Evolutionary conservation across 2,329 filamentous ascomycete species (phyloP), one percentile per base, ranked within the genome.

Genomic region (Aureobasidium leucospermi): DNA sequence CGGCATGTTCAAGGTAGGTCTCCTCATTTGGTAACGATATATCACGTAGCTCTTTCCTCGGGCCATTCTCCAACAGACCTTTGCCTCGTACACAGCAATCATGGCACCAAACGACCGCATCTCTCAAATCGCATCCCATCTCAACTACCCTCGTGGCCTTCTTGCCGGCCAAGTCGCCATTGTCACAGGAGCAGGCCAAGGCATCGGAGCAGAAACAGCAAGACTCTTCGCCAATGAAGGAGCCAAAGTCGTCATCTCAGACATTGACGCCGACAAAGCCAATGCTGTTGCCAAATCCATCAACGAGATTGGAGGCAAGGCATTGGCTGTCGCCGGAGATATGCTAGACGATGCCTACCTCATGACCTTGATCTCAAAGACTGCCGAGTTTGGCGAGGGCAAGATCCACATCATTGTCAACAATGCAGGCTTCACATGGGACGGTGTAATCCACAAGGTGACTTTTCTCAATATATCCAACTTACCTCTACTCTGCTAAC

Each of bases 391-490:
- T 69, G 91, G 91, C 61, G 78, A 81, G 64, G 90, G 90, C 68
- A 95, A 95, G 79, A 91, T 96, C 63, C 88, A 96, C 73, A 88
- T 94, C 70, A 87, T 96, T 60, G 88, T 96, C 61, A 95, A 96
- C 75, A 96, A 96, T 71, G 91, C 90, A 0, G 90, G 90, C 43
- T 95, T 90, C 75, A 96, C 91, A 0, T 96, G 90, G 89, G 91
- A 96, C 72, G 91, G 87, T 6, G 90, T 95, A 41, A 90, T 95
- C 65, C 89, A 95, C 79, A 95, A 94, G 76, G 19, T 19, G 19
- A 19, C 19, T 19, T 19, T 19, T 19, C 19, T 19, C 19, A 19
- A 19, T 19, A 19, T 19, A 19, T 19, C 19, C 19, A 19, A 19
- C 19, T 19, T 19, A 19, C 19, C 19, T 19, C 19, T 19, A 19